Percentiles rank a stretch among this genome's conserved stretches.
phyloP scores from a whole-genome alignment of 371 early-diverging fungal species.

The Capniomyces stellatus region DNA sequence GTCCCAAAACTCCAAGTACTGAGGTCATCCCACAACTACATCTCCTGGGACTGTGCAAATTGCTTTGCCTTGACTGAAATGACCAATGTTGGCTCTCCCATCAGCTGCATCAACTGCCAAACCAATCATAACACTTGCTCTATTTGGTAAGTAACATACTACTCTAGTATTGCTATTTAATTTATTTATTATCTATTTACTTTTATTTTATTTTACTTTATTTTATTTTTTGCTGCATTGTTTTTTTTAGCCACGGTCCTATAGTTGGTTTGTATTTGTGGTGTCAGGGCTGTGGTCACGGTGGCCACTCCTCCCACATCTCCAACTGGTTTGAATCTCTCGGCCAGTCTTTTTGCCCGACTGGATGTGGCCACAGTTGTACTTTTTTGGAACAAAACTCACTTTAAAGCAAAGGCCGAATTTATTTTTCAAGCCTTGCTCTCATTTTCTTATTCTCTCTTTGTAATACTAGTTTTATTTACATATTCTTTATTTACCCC shows the following conservation, averaged over 20 bases:
- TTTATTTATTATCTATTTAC: neutral
- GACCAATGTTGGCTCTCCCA: neutral
- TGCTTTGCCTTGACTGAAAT: neutral
- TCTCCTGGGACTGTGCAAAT: constrained; percentile 1
- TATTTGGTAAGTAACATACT: neutral
- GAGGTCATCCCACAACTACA: neutral
- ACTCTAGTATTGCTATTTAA: neutral
- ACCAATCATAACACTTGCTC: neutral
- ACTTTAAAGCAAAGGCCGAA: no score
- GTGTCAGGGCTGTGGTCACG: constrained; percentile 27
- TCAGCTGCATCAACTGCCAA: neutral
- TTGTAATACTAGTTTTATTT: no score
- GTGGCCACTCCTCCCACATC: constrained; percentile 24
- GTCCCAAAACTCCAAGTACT: neutral
- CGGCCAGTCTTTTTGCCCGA: constrained; percentile 14
- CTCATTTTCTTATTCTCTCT: no score
- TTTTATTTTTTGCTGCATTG: neutral
- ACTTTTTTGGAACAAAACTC: no score
- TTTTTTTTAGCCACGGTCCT: constrained; percentile 8
- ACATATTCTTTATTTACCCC: no score
- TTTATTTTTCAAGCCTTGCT: no score
- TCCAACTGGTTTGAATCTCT: constrained; percentile 13
- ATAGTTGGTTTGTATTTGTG: constrained; percentile 17
- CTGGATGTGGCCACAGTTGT: constrained; percentile 25
- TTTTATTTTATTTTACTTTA: neutral